A percentile compares a stretch with the other conserved stretches of the same genome.
Evolutionary conservation across 192 early-diverging fungal genomes (phyloP).

Genomic region (Geranomyces variabilis): DNA sequence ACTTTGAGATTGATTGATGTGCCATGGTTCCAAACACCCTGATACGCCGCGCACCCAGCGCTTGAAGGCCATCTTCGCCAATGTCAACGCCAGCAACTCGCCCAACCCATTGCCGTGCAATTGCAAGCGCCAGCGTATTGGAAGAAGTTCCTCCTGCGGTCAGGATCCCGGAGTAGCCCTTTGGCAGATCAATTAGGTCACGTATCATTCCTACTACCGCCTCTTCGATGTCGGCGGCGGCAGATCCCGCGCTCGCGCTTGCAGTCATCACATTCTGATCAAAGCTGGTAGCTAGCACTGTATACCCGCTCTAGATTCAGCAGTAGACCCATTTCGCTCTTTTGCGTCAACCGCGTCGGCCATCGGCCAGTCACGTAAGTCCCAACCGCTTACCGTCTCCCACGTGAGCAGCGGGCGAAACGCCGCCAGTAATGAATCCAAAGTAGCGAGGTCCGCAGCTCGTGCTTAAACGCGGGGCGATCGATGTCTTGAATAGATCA

Average conservation of each 20-base stretch:
- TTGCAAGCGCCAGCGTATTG: constrained; percentile 48
- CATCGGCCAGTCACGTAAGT: too few species aligned
- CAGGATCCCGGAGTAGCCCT: constrained; percentile 49
- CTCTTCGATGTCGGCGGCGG: constrained; percentile 51
- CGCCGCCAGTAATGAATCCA: constrained; percentile 63
- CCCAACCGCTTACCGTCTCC: constrained; percentile 23
- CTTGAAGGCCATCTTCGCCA: constrained; percentile 9
- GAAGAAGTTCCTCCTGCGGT: constrained; percentile 12
- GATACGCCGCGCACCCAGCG: neutral
- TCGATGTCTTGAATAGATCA: constrained; percentile 10
- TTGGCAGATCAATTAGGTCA: constrained; percentile 29
- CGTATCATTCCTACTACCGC: neutral
- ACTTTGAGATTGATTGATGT: constrained; percentile 36
- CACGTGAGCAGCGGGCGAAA: constrained; percentile 48
- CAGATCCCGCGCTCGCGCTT: constrained; percentile 29
- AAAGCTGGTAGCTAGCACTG: constrained; percentile 27
- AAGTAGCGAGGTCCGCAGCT: constrained; percentile 53
- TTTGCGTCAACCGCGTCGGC: neutral
- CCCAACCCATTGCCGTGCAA: constrained; percentile 55
- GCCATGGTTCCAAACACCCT: constrained; percentile 25
- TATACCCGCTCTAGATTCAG: neutral
- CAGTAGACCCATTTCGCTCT: neutral
- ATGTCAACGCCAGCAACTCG: constrained; percentile 51
- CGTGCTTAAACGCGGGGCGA: constrained; percentile 1
- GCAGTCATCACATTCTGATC: constrained; percentile 41